Evolutionary conservation across 441 rosid species (phyloP), one percentile per base, ranked within the genome.

Genomic region (Pelargonium myrrhifolium): DNA sequence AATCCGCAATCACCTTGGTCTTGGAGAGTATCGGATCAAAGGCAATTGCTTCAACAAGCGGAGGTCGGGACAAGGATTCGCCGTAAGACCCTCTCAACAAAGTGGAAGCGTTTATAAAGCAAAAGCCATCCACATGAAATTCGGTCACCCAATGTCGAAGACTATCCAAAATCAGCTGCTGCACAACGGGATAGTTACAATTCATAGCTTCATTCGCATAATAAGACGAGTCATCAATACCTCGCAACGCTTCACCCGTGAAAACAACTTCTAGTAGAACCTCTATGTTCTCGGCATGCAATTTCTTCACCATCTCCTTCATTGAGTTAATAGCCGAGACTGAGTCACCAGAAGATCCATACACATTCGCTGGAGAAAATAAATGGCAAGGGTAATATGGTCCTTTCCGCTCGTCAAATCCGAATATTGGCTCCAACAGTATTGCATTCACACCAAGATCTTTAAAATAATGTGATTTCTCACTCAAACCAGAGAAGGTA

Each of bases 101-200:
- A 66, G 81, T 77, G 0, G 89, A 84, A 72, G 99, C 90, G 66
- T 91, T 87, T 58, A 89, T 72, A 79, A 93, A 93, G 76, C 89
- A 83, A 65, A 91, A 91, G 39, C 99, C 97, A 77, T 93, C 97
- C 51, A 91, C 72, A 65, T 81, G 99, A 81, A 81, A 93, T 76
- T 91, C 89, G 2, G 79, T 77, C 67, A 89, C 93, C 99, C 97
- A 93, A 69, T 87, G 72, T 70, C 80, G 87, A 68, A 93, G 88
- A 74, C 96, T 85, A 71, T 89, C 90, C 17, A 91, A 68, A 71
- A 93, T 77, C 82, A 89, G 55, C 71, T 81, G 82, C 77, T 88
- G 96, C 42, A 87, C 90, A 66, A 89, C 59, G 5, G 93, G 95
- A 78, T 70, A 75, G 79, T 87, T 89, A 74, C 96, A 91, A 75